Conservation (phyloP, 768 basidiomycete genomes). For the Pleurotus sapidus region DNA sequence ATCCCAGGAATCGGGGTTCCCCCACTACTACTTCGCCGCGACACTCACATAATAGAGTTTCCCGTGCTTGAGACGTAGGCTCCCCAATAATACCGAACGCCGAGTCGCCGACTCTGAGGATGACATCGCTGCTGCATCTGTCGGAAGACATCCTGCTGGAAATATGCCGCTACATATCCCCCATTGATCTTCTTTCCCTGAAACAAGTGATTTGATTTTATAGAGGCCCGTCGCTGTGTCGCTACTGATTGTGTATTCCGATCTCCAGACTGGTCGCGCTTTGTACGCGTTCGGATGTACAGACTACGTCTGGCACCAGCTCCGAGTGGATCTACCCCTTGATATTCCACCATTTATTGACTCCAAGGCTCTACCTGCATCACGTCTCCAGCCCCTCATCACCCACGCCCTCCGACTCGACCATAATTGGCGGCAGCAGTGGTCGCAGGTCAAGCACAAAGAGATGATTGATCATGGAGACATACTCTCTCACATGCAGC, state of each 20-base stretch:
- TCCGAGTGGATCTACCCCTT: slow-evolving; percentile 44
- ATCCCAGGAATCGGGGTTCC: too few species aligned
- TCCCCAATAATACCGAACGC: neutral
- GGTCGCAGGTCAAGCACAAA: slow-evolving; percentile 30
- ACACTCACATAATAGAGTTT: too few species aligned
- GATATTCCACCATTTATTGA: slow-evolving; percentile 35
- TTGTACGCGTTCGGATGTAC: slow-evolving; percentile 47
- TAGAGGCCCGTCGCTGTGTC: too few species aligned
- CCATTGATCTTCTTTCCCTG: slow-evolving; percentile 42
- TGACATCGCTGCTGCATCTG: slow-evolving; percentile 25
- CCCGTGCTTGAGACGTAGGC: too few species aligned
- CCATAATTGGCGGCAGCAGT: slow-evolving; percentile 42
- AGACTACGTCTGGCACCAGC: slow-evolving; percentile 57
- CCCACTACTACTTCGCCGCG: too few species aligned
- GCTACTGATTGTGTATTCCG: slow-evolving; percentile 13
- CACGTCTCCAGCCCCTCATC: slow-evolving; percentile 36
- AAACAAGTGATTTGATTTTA: slow-evolving; percentile 36
- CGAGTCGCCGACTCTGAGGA: neutral
- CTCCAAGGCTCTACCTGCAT: slow-evolving; percentile 30
- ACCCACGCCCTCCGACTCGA: slow-evolving; percentile 47
- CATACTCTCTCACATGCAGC: slow-evolving; percentile 42
- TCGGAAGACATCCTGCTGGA: slow-evolving; percentile 44
- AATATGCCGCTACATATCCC: slow-evolving; percentile 27
- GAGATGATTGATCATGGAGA: slow-evolving; percentile 34
- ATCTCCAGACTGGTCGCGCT: slow-evolving; percentile 56